Percentiles rank a stretch among this genome's conserved stretches.
Evolutionary conservation across 129 eudicot species (phyloP).

Genomic region (Rutidosis leptorrhynchoides): DNA sequence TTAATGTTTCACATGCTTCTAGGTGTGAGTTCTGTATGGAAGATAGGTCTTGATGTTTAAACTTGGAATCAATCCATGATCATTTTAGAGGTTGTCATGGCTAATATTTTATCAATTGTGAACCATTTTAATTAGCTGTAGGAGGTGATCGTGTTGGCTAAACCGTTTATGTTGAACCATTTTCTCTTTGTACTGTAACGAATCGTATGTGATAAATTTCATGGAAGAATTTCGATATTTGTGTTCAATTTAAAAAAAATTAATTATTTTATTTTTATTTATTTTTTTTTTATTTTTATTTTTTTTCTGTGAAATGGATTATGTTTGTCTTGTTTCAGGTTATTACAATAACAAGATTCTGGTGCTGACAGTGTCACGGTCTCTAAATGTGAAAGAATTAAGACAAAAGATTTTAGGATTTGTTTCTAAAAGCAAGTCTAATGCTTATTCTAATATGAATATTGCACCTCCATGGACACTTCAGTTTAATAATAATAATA

Average conservation of each 20-base stretch:
- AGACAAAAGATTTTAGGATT: conserved; percentile 51
- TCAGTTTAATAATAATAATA: too few relatives aligned
- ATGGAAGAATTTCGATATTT: not conserved
- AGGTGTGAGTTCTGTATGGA: not conserved
- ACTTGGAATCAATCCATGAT: not conserved
- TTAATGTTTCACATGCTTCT: conserved; percentile 6
- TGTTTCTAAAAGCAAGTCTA: conserved; percentile 36
- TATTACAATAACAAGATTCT: conserved; percentile 47
- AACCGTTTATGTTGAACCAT: too few relatives aligned
- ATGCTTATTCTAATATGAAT: conserved; percentile 28
- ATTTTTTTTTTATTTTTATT: too few relatives aligned
- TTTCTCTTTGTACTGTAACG: too few relatives aligned
- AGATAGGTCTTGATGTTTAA: not conserved
- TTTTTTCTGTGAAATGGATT: not conserved
- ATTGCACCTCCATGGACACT: conserved; percentile 38
- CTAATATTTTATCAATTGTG: too few relatives aligned
- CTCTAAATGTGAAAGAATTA: conserved; percentile 70
- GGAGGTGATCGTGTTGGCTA: too few relatives aligned
- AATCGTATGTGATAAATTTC: conserved; percentile 41
- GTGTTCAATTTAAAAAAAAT: not conserved
- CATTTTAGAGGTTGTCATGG: not conserved
- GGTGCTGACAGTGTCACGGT: conserved; percentile 81
- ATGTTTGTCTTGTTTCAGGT: conserved; percentile 40
- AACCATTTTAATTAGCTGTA: not conserved
- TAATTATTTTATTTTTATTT: too few relatives aligned